These are phyloP conservation scores for Vigna nakashimae DNA, from an alignment of 306 rosid species.

Conservation along the genomic window DNA sequence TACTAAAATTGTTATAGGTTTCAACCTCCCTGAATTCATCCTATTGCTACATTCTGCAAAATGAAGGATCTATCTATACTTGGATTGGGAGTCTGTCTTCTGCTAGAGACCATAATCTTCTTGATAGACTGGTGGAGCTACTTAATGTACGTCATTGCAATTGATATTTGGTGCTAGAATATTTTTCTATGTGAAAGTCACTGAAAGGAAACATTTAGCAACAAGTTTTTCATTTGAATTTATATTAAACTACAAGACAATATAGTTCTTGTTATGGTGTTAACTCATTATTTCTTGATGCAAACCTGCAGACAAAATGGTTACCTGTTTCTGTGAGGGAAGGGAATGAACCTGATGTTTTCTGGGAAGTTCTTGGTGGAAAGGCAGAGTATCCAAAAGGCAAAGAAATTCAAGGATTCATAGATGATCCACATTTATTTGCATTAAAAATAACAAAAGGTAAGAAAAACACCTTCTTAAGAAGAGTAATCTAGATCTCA, in stretches of 20 bases:
- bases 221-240: neutral
- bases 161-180: slow-evolving; percentile 10
- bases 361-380: slow-evolving; percentile 83
- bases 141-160: slow-evolving; percentile 66
- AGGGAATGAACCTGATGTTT: slow-evolving; percentile 86
- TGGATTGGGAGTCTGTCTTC: slow-evolving; percentile 92
- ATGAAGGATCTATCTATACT: slow-evolving; percentile 65
- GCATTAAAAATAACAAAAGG: slow-evolving; percentile 70
- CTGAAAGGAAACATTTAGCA: slow-evolving; percentile 13
- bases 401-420: slow-evolving; percentile 72
- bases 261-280: slow-evolving; percentile 13
- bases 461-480: slow-evolving; percentile 53
- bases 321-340: slow-evolving; percentile 87
- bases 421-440: slow-evolving; percentile 88
- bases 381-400: slow-evolving; percentile 76
- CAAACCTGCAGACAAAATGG: slow-evolving; percentile 73
- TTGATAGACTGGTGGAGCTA: slow-evolving; percentile 81
- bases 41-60: slow-evolving; percentile 86
- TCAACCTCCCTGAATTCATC: slow-evolving; percentile 88
- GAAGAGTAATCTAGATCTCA: slow-evolving; percentile 54
- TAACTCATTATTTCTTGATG: slow-evolving; percentile 37
- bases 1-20: slow-evolving; percentile 61
- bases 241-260: neutral
- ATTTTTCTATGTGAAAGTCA: slow-evolving; percentile 2
- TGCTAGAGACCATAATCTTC: slow-evolving; percentile 84